Evolutionary conservation across 2,329 filamentous ascomycete species (phyloP).

Genomic region (Colletotrichum camelliae): DNA sequence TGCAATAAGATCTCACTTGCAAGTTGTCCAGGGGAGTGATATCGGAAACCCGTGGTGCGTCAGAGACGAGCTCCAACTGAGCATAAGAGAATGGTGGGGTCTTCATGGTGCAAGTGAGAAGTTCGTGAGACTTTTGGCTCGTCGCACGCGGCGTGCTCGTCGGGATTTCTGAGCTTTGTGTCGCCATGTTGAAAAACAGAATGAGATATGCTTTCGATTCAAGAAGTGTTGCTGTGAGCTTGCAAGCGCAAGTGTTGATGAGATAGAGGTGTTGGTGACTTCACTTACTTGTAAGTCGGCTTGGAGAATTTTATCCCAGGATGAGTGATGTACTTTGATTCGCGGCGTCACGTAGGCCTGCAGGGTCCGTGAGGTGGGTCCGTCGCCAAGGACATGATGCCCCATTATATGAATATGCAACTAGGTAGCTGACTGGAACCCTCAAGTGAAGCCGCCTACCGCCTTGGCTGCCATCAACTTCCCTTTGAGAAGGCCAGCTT

Average conservation of each 20-base stretch:
- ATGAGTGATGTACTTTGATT: slow-evolving; percentile 13
- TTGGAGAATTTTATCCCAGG: neutral
- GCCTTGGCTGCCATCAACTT: neutral
- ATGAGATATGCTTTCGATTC: neutral
- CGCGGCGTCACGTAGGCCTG: neutral
- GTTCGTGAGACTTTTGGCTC: slow-evolving; percentile 47
- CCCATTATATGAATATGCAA: neutral
- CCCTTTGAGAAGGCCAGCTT: neutral
- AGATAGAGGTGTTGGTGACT: neutral
- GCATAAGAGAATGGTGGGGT: slow-evolving; percentile 61
- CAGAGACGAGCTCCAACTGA: slow-evolving; percentile 54
- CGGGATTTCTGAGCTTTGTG: neutral
- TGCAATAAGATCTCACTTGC: slow-evolving; percentile 67
- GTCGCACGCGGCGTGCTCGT: neutral
- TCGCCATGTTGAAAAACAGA: slow-evolving; percentile 7
- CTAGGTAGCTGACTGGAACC: neutral
- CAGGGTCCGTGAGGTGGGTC: neutral
- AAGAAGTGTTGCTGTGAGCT: neutral
- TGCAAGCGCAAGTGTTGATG: neutral
- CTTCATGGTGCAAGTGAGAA: slow-evolving; percentile 57
- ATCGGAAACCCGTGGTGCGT: slow-evolving; percentile 18
- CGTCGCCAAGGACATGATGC: neutral
- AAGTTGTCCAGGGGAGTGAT: slow-evolving; percentile 58
- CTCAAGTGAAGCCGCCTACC: neutral
- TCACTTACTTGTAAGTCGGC: neutral